Evolutionary conservation across 208 protist species (phyloP), one percentile per base, ranked within the genome.

Genomic region (Wallacemonas sp.): DNA sequence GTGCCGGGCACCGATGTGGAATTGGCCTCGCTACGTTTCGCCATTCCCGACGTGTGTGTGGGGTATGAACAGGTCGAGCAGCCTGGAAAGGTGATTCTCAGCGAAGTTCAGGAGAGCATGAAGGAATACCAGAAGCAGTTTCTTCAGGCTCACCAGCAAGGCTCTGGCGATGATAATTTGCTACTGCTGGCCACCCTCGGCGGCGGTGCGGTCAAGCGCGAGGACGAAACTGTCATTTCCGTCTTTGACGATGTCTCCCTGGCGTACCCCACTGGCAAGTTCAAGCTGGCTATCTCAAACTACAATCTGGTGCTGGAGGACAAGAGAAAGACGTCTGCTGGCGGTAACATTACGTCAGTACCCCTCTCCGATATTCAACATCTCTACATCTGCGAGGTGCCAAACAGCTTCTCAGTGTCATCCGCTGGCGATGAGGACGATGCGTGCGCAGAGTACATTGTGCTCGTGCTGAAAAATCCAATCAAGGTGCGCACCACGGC

Each of bases 51-150:
- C 67, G 72, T 86, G 5, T 93, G 85, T 51, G 76, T 93, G 9
- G 90, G 85, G 39, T 91, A 91, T 53, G 90, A 96, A 22, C 79
- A 91, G 62, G 91, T 86, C 19, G 87, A 96, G 62, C 80, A 90
- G 69, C 87, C 87, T 3, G 87, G 87, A 15, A 84, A 84, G 68
- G 85, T 81, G 26, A 72, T 94, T 38, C 56, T 93, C 19, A 56
- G 70, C 21, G 74, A 84, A 2, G 53, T 89, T 1, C 90, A 93
- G 45, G 63, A 68, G 15, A 67, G 61, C 38, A 79, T 95, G 75
- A 63, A 78, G 30, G 66, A 68, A n/a, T 75, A 88, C 60, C 88
- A 94, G 55, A 51, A 70, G 39, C 62, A 72, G 63, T 76, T 87
- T 11, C 66, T 86, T 22, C 62, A 75, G 24, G 14, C 66, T 1